Conservation (phyloP, 2,329 filamentous ascomycete species). For the Colletotrichum sansevieriae region DNA sequence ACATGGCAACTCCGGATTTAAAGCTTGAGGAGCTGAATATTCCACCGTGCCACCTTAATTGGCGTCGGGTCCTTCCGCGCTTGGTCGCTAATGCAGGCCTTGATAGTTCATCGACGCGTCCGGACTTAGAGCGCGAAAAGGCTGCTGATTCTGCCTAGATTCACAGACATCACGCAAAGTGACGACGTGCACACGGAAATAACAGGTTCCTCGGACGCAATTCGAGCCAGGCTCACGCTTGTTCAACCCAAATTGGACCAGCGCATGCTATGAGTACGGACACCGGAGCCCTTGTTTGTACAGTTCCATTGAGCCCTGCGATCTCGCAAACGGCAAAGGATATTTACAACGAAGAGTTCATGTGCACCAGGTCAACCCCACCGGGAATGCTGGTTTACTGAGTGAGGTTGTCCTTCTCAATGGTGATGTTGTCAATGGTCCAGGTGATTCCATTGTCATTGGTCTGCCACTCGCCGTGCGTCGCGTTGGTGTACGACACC, state of each 20-base stretch:
- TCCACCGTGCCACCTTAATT: too few relatives aligned
- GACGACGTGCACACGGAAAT: too few relatives aligned
- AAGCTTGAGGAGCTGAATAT: too few relatives aligned
- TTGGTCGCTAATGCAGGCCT: too few relatives aligned
- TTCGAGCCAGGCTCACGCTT: too few relatives aligned
- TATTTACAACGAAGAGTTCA: background rate
- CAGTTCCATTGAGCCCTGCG: background rate
- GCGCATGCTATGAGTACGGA: background rate
- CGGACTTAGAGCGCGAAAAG: too few relatives aligned
- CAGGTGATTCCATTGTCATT: constrained; percentile 31
- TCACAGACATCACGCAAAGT: too few relatives aligned
- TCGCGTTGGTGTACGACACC: constrained; percentile 30
- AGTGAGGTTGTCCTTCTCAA: constrained; percentile 29
- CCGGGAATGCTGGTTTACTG: background rate
- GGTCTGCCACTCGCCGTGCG: constrained; percentile 26
- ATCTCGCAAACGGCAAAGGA: background rate
- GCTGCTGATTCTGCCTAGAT: too few relatives aligned
- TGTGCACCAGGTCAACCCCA: background rate
- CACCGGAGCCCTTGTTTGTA: background rate
- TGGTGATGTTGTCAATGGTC: constrained; percentile 25
- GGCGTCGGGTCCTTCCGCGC: too few relatives aligned
- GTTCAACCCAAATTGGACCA: background rate
- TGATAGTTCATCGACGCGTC: too few relatives aligned
- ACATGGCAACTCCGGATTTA: too few relatives aligned
- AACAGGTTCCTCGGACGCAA: too few relatives aligned